phyloP scores from a whole-genome alignment of 495 filamentous ascomycete species.

The Immersiella caudata region DNA sequence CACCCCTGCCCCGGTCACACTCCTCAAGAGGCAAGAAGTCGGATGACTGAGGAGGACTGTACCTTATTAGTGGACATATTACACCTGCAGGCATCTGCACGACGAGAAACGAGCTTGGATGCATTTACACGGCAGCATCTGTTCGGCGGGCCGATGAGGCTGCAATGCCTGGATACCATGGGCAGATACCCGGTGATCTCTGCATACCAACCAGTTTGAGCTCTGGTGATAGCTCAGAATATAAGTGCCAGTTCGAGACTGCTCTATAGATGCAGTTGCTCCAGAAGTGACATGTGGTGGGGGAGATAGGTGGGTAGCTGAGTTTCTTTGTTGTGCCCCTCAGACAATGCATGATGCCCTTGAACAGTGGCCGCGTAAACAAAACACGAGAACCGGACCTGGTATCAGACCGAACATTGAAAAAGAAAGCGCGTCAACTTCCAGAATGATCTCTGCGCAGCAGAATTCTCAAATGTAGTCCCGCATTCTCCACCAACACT shows the following conservation, averaged over 20 bases:
- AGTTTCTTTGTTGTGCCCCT: too few relatives aligned
- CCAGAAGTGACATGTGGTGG: too few relatives aligned
- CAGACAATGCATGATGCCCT: too few relatives aligned
- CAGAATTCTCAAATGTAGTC: too few relatives aligned
- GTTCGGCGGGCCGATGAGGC: neutral
- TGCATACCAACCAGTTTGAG: neutral
- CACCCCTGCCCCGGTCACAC: constrained; percentile 58
- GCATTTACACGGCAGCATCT: neutral
- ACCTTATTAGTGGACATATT: neutral
- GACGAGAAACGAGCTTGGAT: neutral
- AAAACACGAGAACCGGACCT: too few relatives aligned
- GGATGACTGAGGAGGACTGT: constrained; percentile 38
- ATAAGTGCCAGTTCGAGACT: neutral
- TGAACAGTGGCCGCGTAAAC: too few relatives aligned
- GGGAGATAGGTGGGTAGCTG: too few relatives aligned
- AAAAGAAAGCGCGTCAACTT: too few relatives aligned
- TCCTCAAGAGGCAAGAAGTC: constrained; percentile 43
- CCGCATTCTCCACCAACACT: neutral
- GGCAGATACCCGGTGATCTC: neutral
- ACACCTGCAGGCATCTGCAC: neutral
- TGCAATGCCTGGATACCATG: neutral
- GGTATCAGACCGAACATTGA: too few relatives aligned
- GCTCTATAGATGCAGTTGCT: too few relatives aligned
- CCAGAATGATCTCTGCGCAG: too few relatives aligned
- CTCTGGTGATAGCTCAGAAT: neutral